These are phyloP conservation scores for Saccharomycopsis sp. DNA, from an alignment of 805 yeast genomes.

Conservation along the genomic window DNA sequence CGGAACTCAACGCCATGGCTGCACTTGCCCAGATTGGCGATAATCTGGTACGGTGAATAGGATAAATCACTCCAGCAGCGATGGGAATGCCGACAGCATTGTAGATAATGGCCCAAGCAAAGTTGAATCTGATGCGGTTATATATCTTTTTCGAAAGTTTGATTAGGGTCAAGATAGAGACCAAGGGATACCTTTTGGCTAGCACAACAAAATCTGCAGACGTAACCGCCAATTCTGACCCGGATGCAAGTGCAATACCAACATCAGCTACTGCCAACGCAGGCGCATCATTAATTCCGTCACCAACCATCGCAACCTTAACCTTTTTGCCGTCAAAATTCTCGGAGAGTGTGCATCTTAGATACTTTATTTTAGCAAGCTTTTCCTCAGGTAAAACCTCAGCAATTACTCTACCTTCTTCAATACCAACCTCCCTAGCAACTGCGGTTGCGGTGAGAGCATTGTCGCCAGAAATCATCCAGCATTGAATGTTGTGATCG, in stretches of 20 bases:
- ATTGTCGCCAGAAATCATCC: constrained; percentile 52
- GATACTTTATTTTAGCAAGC: constrained; percentile 49
- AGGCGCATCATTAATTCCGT: constrained; percentile 80
- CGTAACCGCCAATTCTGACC: constrained; percentile 68
- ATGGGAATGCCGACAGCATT: constrained; percentile 53
- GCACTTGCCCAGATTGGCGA: constrained; percentile 64
- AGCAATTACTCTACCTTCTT: constrained; percentile 46
- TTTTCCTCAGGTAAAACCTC: constrained; percentile 72
- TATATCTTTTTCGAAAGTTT: constrained; percentile 45
- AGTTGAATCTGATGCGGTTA: constrained; percentile 48
- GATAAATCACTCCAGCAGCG: constrained; percentile 63
- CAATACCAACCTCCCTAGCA: constrained; percentile 56
- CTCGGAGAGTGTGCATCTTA: constrained; percentile 37
- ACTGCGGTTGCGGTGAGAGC: constrained; percentile 59
- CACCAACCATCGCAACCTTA: constrained; percentile 71
- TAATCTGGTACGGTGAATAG: constrained; percentile 44
- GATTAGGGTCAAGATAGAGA: constrained; percentile 48
- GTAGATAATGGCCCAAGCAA: constrained; percentile 53
- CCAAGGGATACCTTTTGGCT: constrained; percentile 43
- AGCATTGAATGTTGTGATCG: constrained; percentile 1
- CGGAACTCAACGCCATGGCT: constrained; percentile 56
- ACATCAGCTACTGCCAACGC: constrained; percentile 70
- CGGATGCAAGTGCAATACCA: constrained; percentile 70
- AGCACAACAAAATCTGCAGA: constrained; percentile 69
- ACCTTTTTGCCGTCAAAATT: constrained; percentile 22